Evolutionary conservation across 352 stramenopile species (phyloP).

Genomic region (Halophytophthora batemanensis): DNA sequence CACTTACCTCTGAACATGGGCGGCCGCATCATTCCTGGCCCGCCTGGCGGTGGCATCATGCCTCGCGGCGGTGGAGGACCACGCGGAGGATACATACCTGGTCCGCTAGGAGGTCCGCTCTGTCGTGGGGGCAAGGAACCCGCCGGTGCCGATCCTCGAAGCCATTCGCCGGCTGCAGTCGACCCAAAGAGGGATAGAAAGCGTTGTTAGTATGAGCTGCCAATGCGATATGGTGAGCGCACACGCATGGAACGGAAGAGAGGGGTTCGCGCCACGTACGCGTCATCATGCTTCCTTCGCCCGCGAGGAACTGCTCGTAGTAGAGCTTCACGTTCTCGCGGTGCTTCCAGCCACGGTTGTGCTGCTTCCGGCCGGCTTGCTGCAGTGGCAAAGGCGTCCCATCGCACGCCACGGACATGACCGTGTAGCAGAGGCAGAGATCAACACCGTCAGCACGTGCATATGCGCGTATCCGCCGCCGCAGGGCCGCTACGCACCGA

Average conservation of each 20-base stretch:
- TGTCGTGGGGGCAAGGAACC: conserved; percentile 51
- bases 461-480: not conserved
- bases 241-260: not conserved
- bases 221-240: not conserved
- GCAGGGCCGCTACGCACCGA: conserved; percentile 47
- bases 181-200: conserved; percentile 1
- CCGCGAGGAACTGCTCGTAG: conserved; percentile 88
- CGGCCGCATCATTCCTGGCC: conserved; percentile 64
- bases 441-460: not conserved
- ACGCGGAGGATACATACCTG: conserved; percentile 61
- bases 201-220: not conserved
- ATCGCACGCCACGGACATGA: not conserved
- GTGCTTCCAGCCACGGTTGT: conserved; percentile 94
- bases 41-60: conserved; percentile 66
- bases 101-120: conserved; percentile 21
- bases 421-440: conserved; percentile 8
- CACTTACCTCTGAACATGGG: conserved; percentile 59
- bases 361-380: conserved; percentile 91
- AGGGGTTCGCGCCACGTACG: conserved; percentile 41
- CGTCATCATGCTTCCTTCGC: conserved; percentile 73
- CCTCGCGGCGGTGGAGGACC: conserved; percentile 53
- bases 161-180: conserved; percentile 66
- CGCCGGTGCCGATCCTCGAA: conserved; percentile 35
- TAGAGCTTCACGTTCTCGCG: conserved; percentile 94
- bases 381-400: conserved; percentile 12